These are phyloP conservation scores for Malus hybrid DNA, from an alignment of 331 rosid species.

Conservation along the genomic window DNA sequence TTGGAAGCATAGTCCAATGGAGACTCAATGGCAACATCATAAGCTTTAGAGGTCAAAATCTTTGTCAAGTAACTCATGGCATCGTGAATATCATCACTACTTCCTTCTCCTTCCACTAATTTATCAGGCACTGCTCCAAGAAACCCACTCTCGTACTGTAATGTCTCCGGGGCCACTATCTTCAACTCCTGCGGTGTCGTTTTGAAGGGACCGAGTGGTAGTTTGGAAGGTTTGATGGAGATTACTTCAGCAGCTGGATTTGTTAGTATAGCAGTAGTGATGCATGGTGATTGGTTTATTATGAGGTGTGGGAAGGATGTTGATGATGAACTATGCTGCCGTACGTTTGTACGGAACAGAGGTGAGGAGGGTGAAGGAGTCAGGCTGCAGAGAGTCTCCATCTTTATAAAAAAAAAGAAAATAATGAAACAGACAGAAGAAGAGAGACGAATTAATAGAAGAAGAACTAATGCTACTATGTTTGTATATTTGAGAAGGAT, in stretches of 20 bases:
- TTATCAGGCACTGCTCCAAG: slow-evolving; percentile 62
- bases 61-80: slow-evolving; percentile 70
- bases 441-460: too few relatives aligned
- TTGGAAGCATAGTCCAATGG: slow-evolving; percentile 71
- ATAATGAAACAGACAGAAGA: too few relatives aligned
- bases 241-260: background rate
- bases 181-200: background rate
- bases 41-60: slow-evolving; percentile 63
- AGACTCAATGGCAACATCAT: slow-evolving; percentile 70
- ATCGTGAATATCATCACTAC: background rate
- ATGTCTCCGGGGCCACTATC: slow-evolving; percentile 11
- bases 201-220: background rate
- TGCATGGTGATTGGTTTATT: background rate
- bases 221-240: background rate
- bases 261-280: background rate
- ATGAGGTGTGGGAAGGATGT: too few relatives aligned
- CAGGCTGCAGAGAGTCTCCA: too few relatives aligned
- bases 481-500: too few relatives aligned
- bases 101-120: slow-evolving; percentile 1
- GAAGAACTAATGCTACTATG: too few relatives aligned
- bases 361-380: too few relatives aligned
- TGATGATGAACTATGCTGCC: too few relatives aligned
- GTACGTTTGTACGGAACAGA: too few relatives aligned
- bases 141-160: slow-evolving; percentile 62
- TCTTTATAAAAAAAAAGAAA: too few relatives aligned